Base-by-base conservation (phyloP, 176 grass and related monocot species). In the Oryza coarctata region DNA sequence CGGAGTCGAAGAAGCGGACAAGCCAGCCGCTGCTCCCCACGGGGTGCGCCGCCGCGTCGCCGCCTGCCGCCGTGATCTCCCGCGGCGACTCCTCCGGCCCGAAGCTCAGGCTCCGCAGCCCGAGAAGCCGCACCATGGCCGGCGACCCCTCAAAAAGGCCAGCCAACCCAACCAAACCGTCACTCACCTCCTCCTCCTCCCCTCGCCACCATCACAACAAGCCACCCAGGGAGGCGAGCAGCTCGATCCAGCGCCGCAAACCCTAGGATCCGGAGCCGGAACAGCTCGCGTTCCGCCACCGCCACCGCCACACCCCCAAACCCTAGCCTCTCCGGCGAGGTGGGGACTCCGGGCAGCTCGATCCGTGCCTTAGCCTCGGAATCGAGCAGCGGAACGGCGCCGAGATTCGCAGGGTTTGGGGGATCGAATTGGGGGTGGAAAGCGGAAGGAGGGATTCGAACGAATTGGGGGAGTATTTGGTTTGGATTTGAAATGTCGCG, bases 1-100 rank as follows among this genome's bases (percentile, higher is more conserved):
- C 87, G 36, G 96, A 99, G 80, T 95, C 96, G 33, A 99, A 99
- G 89, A 99, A 99, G 72, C 93, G 92, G 65, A 99, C 94, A 64
- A 99, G 79, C 93, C 96, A 99, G 60, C 96, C 96, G 75, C 84
- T 93, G 80, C 93, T 93, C n/a, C 93, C 96, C 58, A 77, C 91
- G 18, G 91, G 92, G 18, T 84, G 89, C 7, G 76, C 87, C 25
- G 76, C 89, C 50, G 50, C 50, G 20, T 22, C 50, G 17, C 91
- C 82, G 74, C 79, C 68, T 4, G 76, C 31, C 11, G 73, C 63
- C 14, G 70, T 94, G 78, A 99, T 99, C 93, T 99, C 97, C 39
- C 97, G 87, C 44, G 97, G 93, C 69, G 97, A 93, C 86, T 93
- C 91, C 62, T 96, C 97, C 39, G 92, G 83, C 80, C 89, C 85